Conservation (phyloP, 805 yeast species). For the Candida pini region DNA sequence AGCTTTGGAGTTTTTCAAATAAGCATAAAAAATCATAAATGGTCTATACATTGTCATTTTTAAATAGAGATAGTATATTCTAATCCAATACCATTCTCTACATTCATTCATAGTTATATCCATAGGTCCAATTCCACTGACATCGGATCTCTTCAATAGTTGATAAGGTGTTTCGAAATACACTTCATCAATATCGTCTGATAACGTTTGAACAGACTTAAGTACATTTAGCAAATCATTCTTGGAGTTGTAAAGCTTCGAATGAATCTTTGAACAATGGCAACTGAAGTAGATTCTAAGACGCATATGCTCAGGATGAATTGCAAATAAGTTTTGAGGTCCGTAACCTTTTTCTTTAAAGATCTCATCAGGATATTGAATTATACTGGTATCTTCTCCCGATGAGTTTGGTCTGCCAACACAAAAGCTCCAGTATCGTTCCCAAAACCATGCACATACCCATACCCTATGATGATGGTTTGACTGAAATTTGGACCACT, state of each 20-base stretch:
- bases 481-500: constrained; percentile 8
- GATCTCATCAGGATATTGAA: constrained; percentile 4
- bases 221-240: constrained; percentile 15
- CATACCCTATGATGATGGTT: constrained; percentile 16
- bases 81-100: constrained; percentile 25
- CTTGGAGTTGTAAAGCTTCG: constrained; percentile 17
- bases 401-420: constrained; percentile 20
- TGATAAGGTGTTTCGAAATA: constrained; percentile 14
- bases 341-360: constrained; percentile 12
- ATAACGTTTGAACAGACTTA: constrained; percentile 13
- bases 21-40: constrained; percentile 19
- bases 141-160: constrained; percentile 3
- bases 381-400: constrained; percentile 11
- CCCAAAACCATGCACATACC: constrained; percentile 21
- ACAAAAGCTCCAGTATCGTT: constrained; percentile 23
- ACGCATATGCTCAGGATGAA: constrained; percentile 18
- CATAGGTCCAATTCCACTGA: constrained; percentile 1
- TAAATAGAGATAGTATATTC: constrained; percentile 21
- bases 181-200: constrained; percentile 13
- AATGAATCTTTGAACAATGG: constrained; percentile 14
- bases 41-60: constrained; percentile 21
- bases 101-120: constrained; percentile 1
- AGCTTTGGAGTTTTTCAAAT: constrained; percentile 11
- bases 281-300: constrained; percentile 16
- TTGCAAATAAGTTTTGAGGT: constrained; percentile 10